These are phyloP conservation scores for Elasticomyces elasticus DNA, from an alignment of 495 filamentous ascomycete genomes.

Conservation along the genomic window DNA sequence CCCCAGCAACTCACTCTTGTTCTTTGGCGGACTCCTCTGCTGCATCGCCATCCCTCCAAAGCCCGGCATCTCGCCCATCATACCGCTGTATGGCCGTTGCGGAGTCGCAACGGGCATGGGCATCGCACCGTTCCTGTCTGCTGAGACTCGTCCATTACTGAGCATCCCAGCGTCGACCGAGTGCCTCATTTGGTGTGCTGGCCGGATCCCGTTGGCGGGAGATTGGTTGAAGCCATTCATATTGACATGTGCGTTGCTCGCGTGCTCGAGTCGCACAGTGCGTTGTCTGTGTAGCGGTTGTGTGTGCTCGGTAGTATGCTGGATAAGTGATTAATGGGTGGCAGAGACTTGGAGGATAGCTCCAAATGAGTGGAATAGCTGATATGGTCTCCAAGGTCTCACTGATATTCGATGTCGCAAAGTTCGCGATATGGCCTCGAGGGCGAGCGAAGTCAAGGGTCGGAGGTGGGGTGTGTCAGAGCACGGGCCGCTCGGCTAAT, in stretches of 20 bases:
- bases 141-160: slow-evolving; percentile 17
- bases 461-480: too few species aligned
- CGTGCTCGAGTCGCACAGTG: slow-evolving; percentile 5
- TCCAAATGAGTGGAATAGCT: too few species aligned
- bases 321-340: neutral
- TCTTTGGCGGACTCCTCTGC: slow-evolving; percentile 65
- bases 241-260: neutral
- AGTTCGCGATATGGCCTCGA: too few species aligned
- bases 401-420: too few species aligned
- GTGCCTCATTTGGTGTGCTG: neutral
- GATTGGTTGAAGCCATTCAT: slow-evolving; percentile 4
- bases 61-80: slow-evolving; percentile 31
- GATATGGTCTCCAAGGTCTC: too few species aligned
- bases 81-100: slow-evolving; percentile 16
- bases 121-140: slow-evolving; percentile 28
- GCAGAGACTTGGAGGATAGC: neutral
- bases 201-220: slow-evolving; percentile 1
- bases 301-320: neutral
- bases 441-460: too few species aligned
- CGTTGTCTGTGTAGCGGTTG: neutral
- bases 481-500: too few species aligned
- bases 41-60: slow-evolving; percentile 51
- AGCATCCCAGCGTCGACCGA: neutral
- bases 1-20: slow-evolving; percentile 53
- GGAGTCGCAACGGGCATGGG: slow-evolving; percentile 26